These are phyloP conservation scores for Microsporum ferrugineum DNA, from an alignment of 2,329 filamentous ascomycete species.

Conservation along the genomic window DNA sequence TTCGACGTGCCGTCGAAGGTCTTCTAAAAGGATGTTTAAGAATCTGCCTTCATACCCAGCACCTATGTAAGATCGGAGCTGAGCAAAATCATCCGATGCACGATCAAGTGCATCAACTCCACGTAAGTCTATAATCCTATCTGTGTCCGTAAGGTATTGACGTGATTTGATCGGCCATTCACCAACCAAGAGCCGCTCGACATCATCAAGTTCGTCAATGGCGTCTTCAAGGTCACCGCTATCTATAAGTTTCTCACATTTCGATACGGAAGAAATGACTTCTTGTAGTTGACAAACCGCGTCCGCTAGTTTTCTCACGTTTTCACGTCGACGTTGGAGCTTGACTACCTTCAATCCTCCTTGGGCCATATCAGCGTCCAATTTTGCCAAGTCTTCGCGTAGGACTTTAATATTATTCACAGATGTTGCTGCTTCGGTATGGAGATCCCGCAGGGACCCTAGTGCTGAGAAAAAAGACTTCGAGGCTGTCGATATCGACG, in stretches of 20 bases:
- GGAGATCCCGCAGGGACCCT: conserved; percentile 78
- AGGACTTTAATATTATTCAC: conserved; percentile 74
- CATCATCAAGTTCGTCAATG: conserved; percentile 60
- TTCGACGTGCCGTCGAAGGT: conserved; percentile 70
- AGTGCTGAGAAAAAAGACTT: conserved; percentile 93
- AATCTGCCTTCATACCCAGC: conserved; percentile 77
- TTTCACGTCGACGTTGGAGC: conserved; percentile 69
- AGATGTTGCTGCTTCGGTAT: conserved; percentile 83
- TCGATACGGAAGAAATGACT: conserved; percentile 62
- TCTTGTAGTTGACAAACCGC: conserved; percentile 72
- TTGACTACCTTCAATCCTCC: conserved; percentile 77
- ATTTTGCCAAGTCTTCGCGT: conserved; percentile 62
- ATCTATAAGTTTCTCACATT: conserved; percentile 72
- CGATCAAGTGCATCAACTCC: conserved; percentile 68
- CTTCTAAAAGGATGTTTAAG: conserved; percentile 61
- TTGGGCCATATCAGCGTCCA: conserved; percentile 79
- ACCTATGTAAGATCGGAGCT: conserved; percentile 68
- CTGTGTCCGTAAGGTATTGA: conserved; percentile 15
- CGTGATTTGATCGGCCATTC: conserved; percentile 38
- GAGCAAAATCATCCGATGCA: conserved; percentile 63
- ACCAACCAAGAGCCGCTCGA: conserved; percentile 73
- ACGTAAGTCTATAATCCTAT: conserved; percentile 56
- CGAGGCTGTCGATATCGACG: conserved; percentile 88
- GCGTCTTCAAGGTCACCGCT: conserved; percentile 72
- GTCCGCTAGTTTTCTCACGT: conserved; percentile 68